Evolutionary conservation across 1,284 basidiomycete genomes (phyloP).

Genomic region (Heimioporus retisporus): DNA sequence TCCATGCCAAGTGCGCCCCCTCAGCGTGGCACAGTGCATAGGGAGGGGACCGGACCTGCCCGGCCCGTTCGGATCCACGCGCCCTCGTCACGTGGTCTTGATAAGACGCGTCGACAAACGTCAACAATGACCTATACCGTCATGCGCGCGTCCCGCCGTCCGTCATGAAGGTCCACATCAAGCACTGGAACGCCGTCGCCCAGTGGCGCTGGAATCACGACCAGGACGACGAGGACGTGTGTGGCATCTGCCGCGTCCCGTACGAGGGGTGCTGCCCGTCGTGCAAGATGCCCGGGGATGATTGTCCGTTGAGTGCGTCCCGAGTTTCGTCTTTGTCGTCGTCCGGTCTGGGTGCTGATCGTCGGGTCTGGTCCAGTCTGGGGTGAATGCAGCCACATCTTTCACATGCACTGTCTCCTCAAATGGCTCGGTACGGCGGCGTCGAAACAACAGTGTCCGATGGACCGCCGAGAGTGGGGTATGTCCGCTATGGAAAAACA

Average conservation of each 20-base stretch:
- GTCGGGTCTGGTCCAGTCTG: constrained; percentile 70
- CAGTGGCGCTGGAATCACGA: constrained; percentile 90
- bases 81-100: not conserved
- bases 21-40: no score
- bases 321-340: not conserved
- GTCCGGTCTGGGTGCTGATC: not conserved
- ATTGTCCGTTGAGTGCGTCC: constrained; percentile 88
- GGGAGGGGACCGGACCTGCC: no score
- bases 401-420: constrained; percentile 95
- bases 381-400: constrained; percentile 96
- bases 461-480: constrained; percentile 96
- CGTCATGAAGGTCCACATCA: constrained; percentile 84
- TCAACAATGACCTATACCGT: constrained; percentile 3
- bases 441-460: constrained; percentile 93
- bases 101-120: constrained; percentile 22
- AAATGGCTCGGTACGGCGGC: constrained; percentile 93
- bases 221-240: constrained; percentile 85
- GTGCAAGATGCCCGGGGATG: constrained; percentile 97
- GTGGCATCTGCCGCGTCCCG: constrained; percentile 93
- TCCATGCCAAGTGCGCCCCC: no score
- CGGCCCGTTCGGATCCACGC: no score
- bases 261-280: constrained; percentile 95
- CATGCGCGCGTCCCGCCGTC: not conserved
- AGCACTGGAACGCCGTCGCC: constrained; percentile 87
- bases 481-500: constrained; percentile 38